Evolutionary conservation across 805 yeast species (phyloP), one percentile per base, ranked within the genome.

Genomic region (Wickerhamomyces ciferrii): DNA sequence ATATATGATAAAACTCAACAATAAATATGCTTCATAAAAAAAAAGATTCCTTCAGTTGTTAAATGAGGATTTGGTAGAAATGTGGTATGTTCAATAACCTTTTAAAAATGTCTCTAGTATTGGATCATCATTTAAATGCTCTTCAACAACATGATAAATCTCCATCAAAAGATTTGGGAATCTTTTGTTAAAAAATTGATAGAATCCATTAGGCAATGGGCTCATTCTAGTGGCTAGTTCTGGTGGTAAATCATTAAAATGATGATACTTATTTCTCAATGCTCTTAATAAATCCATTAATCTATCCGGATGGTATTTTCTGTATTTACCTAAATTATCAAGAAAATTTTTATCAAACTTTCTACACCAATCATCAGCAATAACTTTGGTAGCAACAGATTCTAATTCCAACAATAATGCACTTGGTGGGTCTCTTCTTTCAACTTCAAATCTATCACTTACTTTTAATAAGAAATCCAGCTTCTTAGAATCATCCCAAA

Each of bases 261-360:
- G 99, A 63, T 94, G 98, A 59, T 88, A 84, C 64, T 94, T 94
- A 68, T 94, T 94, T 56, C 99, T 75, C 54, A 94, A 65, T 0
- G 97, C 97, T 48, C 99, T 72, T 48, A 94, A 66, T 43, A 94
- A 67, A 62, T 94, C 99, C 82, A 90, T 80, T 41, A 94, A 66
- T 55, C 82, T 86, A 47, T 76, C 80, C 0, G 85, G 77, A 52
- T 84, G 84, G 63, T 94, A 94, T 63, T 89, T 91, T 55, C 99
- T 76, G 62, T 89, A 94, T 60, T 87, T 88, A 18, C 96, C 97
- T 52, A 94, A 71, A 59, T 92, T 90, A 27, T 83, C 87, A 69
- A 87, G 74, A 58, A 92, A 87, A 15, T 72, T 68, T n/a, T 68
- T 60, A 57, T 89, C 95, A 61, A 94, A 83, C 54, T 76, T 76